These are phyloP conservation scores for Penicillium antarcticum DNA, from an alignment of 495 filamentous ascomycete species.

Conservation along the genomic window DNA sequence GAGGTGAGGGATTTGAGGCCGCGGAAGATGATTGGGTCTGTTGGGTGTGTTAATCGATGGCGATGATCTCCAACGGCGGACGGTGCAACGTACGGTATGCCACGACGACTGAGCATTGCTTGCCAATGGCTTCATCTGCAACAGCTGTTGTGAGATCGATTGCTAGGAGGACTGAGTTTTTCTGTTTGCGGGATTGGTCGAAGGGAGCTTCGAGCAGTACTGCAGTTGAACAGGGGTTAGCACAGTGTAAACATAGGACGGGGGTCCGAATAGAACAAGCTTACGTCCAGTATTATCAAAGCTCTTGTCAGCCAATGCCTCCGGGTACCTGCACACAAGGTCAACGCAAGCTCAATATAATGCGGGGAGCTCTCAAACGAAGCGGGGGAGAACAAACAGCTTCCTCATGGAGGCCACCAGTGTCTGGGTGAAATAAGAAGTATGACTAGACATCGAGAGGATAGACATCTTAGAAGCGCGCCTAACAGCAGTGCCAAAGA, in stretches of 20 bases:
- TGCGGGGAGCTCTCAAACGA: conserved; percentile 13
- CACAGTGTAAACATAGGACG: neutral
- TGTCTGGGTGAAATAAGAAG: conserved; percentile 68
- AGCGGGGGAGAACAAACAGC: conserved; percentile 56
- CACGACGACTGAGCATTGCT: conserved; percentile 73
- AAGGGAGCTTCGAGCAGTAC: conserved; percentile 78
- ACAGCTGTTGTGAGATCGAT: conserved; percentile 88
- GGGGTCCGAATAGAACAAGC: conserved; percentile 17
- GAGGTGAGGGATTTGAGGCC: conserved; percentile 84
- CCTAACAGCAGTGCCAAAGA: conserved; percentile 16
- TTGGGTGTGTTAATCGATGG: conserved; percentile 1
- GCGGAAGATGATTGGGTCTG: conserved; percentile 95
- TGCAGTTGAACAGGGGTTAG: conserved; percentile 22
- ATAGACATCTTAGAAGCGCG: conserved; percentile 33
- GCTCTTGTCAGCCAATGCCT: conserved; percentile 80
- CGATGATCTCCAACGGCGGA: neutral
- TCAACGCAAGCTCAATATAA: conserved; percentile 18
- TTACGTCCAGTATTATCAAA: conserved; percentile 91
- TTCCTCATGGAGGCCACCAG: conserved; percentile 79
- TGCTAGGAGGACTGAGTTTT: conserved; percentile 78
- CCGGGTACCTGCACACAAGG: conserved; percentile 65
- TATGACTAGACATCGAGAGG: conserved; percentile 18
- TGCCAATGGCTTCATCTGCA: conserved; percentile 83
- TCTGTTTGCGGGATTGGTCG: conserved; percentile 51
- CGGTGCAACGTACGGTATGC: conserved; percentile 69